phyloP scores from a whole-genome alignment of 108 stramenopile species.

The Cylindrotheca closterium region DNA sequence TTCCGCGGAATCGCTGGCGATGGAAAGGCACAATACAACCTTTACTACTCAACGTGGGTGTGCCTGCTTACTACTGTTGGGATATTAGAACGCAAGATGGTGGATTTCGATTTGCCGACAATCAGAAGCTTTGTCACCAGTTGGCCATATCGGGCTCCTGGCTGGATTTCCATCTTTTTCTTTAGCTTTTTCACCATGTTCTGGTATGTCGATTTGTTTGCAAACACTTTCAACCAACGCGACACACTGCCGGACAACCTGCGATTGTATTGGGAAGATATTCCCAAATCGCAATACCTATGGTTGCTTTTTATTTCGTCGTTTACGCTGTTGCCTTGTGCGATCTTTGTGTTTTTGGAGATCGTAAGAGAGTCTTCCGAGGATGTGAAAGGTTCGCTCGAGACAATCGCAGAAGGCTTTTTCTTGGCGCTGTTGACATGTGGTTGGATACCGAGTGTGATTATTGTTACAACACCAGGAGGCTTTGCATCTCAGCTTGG shows the following conservation, averaged over 20 bases:
- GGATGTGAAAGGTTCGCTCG: slow-evolving; percentile 31
- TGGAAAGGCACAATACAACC: slow-evolving; percentile 67
- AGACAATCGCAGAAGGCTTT: slow-evolving; percentile 60
- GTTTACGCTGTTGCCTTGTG: slow-evolving; percentile 38
- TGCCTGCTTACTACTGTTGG: slow-evolving; percentile 45
- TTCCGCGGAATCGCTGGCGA: slow-evolving; percentile 71
- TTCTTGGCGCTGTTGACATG: slow-evolving; percentile 42
- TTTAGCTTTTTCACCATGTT: slow-evolving; percentile 46
- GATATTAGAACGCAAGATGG: slow-evolving; percentile 58
- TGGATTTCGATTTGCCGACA: slow-evolving; percentile 42
- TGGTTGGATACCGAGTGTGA: slow-evolving; percentile 62
- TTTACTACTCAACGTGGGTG: slow-evolving; percentile 68
- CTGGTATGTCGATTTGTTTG: slow-evolving; percentile 55
- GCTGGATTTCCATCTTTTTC: slow-evolving; percentile 65
- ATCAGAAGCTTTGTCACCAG: slow-evolving; percentile 51
- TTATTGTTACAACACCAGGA: slow-evolving; percentile 62
- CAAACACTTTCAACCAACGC: slow-evolving; percentile 6
- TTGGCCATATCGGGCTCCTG: slow-evolving; percentile 74
- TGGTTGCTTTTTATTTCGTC: slow-evolving; percentile 43
- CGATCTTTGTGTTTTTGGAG: slow-evolving; percentile 56
- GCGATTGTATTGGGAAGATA: slow-evolving; percentile 6
- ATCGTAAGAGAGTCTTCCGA: slow-evolving; percentile 59
- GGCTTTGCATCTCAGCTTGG: slow-evolving; percentile 55
- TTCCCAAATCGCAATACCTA: slow-evolving; percentile 43
- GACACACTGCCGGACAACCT: background rate